phyloP scores from a whole-genome alignment of 768 basidiomycete species.

The Lentinula boryana region DNA sequence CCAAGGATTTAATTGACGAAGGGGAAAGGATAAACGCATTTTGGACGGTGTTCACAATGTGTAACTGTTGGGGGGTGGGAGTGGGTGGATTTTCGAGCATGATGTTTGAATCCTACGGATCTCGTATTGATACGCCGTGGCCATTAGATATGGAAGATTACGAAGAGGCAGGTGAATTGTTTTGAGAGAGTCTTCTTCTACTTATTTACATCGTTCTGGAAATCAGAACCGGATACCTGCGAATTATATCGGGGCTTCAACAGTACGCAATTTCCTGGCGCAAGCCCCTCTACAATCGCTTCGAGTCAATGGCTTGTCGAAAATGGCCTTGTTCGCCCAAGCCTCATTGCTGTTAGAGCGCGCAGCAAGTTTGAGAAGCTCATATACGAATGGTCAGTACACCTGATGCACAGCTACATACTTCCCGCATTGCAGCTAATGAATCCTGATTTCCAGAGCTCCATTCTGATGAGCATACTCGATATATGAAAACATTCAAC shows the following conservation, averaged over 20 bases:
- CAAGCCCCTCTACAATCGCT: not conserved
- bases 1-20: conserved; percentile 6
- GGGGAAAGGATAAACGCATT: conserved; percentile 39
- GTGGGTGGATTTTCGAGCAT: conserved; percentile 20
- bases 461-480: conserved; percentile 12
- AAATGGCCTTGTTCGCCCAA: not conserved
- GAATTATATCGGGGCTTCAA: conserved; percentile 20
- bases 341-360: conserved; percentile 18
- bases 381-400: conserved; percentile 14
- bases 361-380: conserved; percentile 12
- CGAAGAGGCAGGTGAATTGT: conserved; percentile 9
- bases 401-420: not conserved
- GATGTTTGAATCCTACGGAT: conserved; percentile 1
- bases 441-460: conserved; percentile 11
- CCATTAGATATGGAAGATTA: conserved; percentile 9
- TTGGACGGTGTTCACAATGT: conserved; percentile 31
- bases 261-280: conserved; percentile 2
- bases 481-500: conserved; percentile 17
- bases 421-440: not conserved
- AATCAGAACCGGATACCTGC: not conserved
- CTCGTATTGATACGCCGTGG: conserved; percentile 10
- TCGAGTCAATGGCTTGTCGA: not conserved
- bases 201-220: not conserved
- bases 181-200: not conserved
- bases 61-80: conserved; percentile 24